Evolutionary conservation across 73 alveolate species (phyloP).

Genomic region (Tetrahymena thermophila): DNA sequence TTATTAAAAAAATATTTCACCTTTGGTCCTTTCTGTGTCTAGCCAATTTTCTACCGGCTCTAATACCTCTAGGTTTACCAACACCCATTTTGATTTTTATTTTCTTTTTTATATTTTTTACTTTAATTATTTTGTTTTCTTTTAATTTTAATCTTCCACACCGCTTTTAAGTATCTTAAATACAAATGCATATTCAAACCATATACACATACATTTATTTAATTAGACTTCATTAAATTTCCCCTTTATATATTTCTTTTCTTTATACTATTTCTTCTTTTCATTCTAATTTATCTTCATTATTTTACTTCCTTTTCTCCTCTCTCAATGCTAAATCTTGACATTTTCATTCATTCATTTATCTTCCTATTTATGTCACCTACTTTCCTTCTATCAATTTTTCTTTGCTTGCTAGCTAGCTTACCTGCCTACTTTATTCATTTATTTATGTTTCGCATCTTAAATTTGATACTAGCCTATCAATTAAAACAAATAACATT

Average conservation of each 20-base stretch:
- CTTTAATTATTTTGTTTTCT: neutral
- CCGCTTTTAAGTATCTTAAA: neutral
- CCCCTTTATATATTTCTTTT: neutral
- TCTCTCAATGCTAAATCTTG: neutral
- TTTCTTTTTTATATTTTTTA: conserved; percentile 9
- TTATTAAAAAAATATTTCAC: neutral
- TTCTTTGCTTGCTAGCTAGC: too few relatives aligned
- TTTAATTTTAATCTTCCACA: neutral
- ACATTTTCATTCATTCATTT: neutral
- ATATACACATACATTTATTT: neutral
- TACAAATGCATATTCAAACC: neutral
- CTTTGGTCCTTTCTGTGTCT: conserved; percentile 36
- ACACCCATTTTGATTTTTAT: conserved; percentile 34
- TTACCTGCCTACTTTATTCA: too few relatives aligned
- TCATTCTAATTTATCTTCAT: neutral
- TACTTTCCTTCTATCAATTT: too few relatives aligned
- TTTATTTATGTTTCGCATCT: too few relatives aligned
- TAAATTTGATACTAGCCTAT: too few relatives aligned
- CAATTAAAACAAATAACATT: too few relatives aligned
- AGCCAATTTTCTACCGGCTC: conserved; percentile 42
- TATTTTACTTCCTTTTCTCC: neutral
- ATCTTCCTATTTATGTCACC: neutral
- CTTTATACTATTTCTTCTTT: neutral
- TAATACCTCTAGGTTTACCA: conserved; percentile 46
- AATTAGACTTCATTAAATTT: neutral